phyloP scores from a whole-genome alignment of 345 rosid genomes.

The Hibiscus tridactylites region DNA sequence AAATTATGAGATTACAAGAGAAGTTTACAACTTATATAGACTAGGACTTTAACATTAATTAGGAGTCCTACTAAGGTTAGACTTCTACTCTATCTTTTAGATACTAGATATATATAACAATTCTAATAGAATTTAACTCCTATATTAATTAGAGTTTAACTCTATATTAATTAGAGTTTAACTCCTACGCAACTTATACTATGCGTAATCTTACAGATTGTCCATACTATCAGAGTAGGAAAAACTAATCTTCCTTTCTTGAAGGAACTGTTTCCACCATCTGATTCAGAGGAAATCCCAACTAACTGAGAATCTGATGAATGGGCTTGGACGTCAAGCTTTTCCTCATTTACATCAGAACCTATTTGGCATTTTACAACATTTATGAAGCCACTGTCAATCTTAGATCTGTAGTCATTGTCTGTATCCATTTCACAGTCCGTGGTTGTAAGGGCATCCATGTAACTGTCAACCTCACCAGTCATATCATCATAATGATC shows the following conservation, averaged over 20 bases:
- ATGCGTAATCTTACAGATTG: no score
- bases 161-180: no score
- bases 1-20: no score
- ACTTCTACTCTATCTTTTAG: no score
- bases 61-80: no score
- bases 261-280: slow-evolving; percentile 55
- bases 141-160: no score
- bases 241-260: slow-evolving; percentile 34
- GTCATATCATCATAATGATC: slow-evolving; percentile 66
- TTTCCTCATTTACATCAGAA: slow-evolving; percentile 49
- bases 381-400: slow-evolving; percentile 18
- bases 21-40: no score
- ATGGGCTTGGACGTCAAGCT: slow-evolving; percentile 32
- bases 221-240: slow-evolving; percentile 52
- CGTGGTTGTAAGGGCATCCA: slow-evolving; percentile 83
- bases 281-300: slow-evolving; percentile 55
- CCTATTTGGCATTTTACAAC: slow-evolving; percentile 21
- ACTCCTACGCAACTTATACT: no score
- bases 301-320: slow-evolving; percentile 56
- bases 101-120: no score
- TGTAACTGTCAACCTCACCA: slow-evolving; percentile 80
- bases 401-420: slow-evolving; percentile 38
- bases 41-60: no score
- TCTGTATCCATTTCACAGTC: slow-evolving; percentile 86
- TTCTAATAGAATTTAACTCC: no score